A percentile compares a stretch with the other conserved stretches of the same genome.
These are phyloP conservation scores for Anthostomella pinea DNA, from an alignment of 2,329 filamentous ascomycete species.

Conservation along the genomic window DNA sequence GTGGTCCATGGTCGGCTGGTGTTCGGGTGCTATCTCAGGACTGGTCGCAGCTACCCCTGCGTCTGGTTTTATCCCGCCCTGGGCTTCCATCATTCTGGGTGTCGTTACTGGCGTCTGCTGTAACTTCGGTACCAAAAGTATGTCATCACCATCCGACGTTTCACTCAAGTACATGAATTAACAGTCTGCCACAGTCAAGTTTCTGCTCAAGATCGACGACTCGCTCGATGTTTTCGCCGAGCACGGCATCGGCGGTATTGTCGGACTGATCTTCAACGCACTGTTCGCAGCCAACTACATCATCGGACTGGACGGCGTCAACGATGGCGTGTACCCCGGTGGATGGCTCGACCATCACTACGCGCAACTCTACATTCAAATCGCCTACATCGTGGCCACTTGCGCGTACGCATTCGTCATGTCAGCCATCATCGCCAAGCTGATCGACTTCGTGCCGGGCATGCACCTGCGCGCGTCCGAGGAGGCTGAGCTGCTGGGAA, in stretches of 20 bases:
- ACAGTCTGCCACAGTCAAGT: slow-evolving; percentile 53
- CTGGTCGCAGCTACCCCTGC: slow-evolving; percentile 69
- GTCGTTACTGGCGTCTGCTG: slow-evolving; percentile 63
- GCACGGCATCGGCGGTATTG: slow-evolving; percentile 66
- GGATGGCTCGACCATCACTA: slow-evolving; percentile 77
- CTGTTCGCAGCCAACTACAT: slow-evolving; percentile 69
- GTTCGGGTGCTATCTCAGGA: slow-evolving; percentile 68
- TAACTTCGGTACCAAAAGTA: slow-evolving; percentile 65
- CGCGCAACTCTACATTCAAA: slow-evolving; percentile 72
- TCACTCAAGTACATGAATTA: no score
- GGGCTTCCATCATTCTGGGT: slow-evolving; percentile 65
- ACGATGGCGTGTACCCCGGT: slow-evolving; percentile 59
- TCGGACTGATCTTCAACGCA: slow-evolving; percentile 70
- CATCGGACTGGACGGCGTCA: slow-evolving; percentile 74
- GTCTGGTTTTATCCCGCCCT: slow-evolving; percentile 65
- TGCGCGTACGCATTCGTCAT: slow-evolving; percentile 70
- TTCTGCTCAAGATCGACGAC: slow-evolving; percentile 63
- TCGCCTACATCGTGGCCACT: slow-evolving; percentile 69
- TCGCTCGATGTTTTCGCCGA: slow-evolving; percentile 71
- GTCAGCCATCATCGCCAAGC: slow-evolving; percentile 69
- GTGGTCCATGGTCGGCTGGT: slow-evolving; percentile 81
- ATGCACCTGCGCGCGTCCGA: slow-evolving; percentile 77
- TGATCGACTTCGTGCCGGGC: slow-evolving; percentile 72
- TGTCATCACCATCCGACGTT: no score
- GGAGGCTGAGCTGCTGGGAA: slow-evolving; percentile 79